These are phyloP conservation scores for Solanum rostratum DNA, from an alignment of 257 asterid species.

Conservation along the genomic window DNA sequence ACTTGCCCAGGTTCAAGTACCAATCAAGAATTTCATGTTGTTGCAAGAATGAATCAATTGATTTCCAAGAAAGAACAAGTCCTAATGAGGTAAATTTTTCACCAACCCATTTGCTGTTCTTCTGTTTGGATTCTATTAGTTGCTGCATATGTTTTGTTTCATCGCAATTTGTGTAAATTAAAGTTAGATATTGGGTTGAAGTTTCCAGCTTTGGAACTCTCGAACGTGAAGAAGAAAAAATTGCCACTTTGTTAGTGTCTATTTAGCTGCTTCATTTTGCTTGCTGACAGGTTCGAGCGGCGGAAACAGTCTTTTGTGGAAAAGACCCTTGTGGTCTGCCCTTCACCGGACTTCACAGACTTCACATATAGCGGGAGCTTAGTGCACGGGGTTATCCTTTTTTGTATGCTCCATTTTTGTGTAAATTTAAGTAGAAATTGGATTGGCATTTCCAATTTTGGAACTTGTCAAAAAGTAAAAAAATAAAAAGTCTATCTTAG, in stretches of 20 bases:
- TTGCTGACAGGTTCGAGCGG: neutral
- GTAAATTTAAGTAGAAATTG: neutral
- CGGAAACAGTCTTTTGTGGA: no score
- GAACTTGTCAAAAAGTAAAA: neutral
- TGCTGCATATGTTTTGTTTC: neutral
- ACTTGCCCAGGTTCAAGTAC: neutral
- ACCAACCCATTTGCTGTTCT: neutral
- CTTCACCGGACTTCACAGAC: neutral
- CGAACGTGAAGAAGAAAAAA: neutral
- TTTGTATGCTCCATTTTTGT: neutral
- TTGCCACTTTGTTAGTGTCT: neutral
- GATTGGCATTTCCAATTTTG: neutral
- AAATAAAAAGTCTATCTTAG: neutral
- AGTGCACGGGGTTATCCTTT: neutral
- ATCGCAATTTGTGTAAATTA: neutral
- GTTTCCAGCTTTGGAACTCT: neutral
- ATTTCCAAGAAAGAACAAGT: conserved; percentile 7
- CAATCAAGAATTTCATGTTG: neutral
- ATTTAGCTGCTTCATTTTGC: neutral
- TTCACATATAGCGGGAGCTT: neutral
- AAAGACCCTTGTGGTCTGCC: no score
- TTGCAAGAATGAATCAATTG: neutral
- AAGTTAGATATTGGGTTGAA: neutral
- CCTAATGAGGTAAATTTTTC: neutral
- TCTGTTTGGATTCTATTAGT: neutral